Conservation (phyloP, 2,329 filamentous ascomycete genomes). For the Ophiostoma perfectum region DNA sequence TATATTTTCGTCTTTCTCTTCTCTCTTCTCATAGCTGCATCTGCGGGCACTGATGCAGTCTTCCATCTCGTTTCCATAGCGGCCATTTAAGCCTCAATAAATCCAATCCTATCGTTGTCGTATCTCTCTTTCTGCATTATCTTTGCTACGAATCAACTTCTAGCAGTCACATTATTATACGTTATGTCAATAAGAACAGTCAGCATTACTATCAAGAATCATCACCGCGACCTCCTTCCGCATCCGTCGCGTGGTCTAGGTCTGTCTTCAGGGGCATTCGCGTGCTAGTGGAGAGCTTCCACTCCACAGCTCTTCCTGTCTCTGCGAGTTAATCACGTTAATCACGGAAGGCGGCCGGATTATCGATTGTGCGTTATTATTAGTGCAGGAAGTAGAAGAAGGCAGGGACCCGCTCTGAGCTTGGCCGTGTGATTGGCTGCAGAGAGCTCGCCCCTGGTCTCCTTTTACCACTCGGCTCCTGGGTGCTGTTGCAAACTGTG, state of each 20-base stretch:
- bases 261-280: constrained; percentile 6
- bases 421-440: neutral
- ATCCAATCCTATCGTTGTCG: neutral
- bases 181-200: neutral
- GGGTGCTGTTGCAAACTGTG: constrained; percentile 16
- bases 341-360: constrained; percentile 13
- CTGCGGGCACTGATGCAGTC: constrained; percentile 19
- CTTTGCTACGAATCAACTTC: no score
- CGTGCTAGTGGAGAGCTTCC: constrained; percentile 10
- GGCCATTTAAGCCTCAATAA: neutral
- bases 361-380: constrained; percentile 9
- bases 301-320: neutral
- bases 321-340: neutral
- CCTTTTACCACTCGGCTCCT: constrained; percentile 10
- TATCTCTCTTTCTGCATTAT: neutral
- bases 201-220: neutral
- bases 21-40: neutral
- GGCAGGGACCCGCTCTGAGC: neutral
- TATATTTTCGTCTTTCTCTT: neutral
- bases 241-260: neutral
- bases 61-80: neutral
- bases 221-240: neutral
- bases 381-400: neutral
- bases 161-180: neutral
- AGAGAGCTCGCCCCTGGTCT: constrained; percentile 9